Evolutionary conservation across 1,284 basidiomycete species (phyloP), one percentile per base, ranked within the genome.

Genomic region (Cutaneotrichosporon cutaneum): DNA sequence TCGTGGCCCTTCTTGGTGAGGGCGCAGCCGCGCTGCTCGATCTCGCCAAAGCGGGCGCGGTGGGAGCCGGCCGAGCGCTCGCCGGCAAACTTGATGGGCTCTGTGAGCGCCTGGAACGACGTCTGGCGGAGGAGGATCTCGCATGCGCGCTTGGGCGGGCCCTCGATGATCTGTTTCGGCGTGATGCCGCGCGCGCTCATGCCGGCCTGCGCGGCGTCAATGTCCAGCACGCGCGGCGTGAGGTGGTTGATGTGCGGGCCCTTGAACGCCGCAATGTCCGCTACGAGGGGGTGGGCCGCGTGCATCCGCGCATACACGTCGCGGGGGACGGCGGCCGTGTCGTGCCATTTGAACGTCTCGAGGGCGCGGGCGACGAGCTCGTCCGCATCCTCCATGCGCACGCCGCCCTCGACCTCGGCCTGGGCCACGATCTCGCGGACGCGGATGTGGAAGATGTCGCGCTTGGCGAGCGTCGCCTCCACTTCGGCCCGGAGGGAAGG

Each of bases 161-260:
- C 80, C 60, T 77, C 76, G 55, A 81, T 79, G 64, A 80, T 72
- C 32, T 74, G 69, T 67, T 81, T 81, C 0, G 80, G 78, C 30
- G 78, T 76, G 55, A 81, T 81, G 1, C 78, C 73, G 58, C 77
- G 70, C 30, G 65, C 66, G 21, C 64, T 66, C 81, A 82, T 82
- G 22, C 69, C 66, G 5, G 58, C 65, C 66, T 82, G 80, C 18
- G 80, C 80, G 22, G 68, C 70, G 62, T 82, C 81, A 51, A 82
- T 81, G 61, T 81, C 79, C 27, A 82, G 63, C 26, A 80, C 78
- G 16, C 80, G 62, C 16, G 80, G 81, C 8, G 80, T 82, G n/a
- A 82, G 70, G 64, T 81, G 81, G 62, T 82, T 82, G 70, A 82
- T 81, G 62, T 82, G 81, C 13, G 80, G 80, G 21, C 79, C 79